Base-by-base conservation (phyloP, 305 asterid genomes). In the Fraxinus xanthoxyloides region DNA sequence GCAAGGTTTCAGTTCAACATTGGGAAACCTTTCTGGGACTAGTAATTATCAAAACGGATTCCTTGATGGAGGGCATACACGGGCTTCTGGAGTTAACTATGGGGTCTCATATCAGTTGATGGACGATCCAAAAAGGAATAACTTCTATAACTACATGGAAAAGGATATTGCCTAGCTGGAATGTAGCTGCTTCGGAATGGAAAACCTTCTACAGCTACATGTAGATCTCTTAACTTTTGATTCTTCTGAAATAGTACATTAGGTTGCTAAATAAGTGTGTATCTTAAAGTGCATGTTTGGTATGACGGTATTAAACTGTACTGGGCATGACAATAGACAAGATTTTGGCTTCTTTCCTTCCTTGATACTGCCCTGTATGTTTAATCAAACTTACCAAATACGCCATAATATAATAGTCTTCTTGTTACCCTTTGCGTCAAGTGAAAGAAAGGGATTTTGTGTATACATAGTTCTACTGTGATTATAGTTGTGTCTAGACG, bases 111-210 rank as follows among this genome's bases (percentile, higher is more conserved):
- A 87, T 34, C 89, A 86, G 46, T 75, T 85, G 23, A 76, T 86
- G 13, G 89, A 89, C 69, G 88, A 84, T 76, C 86, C 72, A 61
- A 89, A 86, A 80, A 80, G 89, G 84, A 77, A 82, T 79, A 70
- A 54, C 76, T 81, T 82, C 82, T 56, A 67, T 87, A 76, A 82
- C 87, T 76, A 76, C 79, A 48, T 86, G 72, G 70, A 51, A 51
- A 51, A 1, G 7, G 9, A 82, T 76, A 82, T 78, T 77, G 63
- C 9, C 7, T 4, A 4, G 61, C 24, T 21, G 12, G 43, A 7
- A 36, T 36, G 12, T 36, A 36, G 43, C 43, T 36, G 43, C 21
- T 48, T 17, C 21, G 59, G 19, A 48, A 48, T 48, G 63, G 63
- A 17, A 51, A 17, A n/a, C 21, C 24, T 48, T 15, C 67, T n/a